Evolutionary conservation across 164 flowering plant genomes (phyloP), one percentile per base, ranked within the genome.

Genomic region (Piper betle): DNA sequence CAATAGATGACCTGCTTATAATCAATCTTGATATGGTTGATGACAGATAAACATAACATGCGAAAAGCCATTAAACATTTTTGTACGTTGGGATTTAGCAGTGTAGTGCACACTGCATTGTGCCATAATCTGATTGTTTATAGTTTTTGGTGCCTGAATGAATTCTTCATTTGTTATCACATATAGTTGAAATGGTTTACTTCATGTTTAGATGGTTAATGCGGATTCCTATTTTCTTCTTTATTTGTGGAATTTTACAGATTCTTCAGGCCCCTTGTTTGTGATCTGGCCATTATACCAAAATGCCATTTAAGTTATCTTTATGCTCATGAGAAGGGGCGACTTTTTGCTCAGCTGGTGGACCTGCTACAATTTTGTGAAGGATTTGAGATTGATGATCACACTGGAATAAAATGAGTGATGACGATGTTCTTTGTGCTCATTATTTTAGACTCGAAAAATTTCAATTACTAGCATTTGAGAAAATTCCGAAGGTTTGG

Each of bases 351-450:
- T 6, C 99, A 94, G 70, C 68, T 94, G 64, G 97, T 90, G 67
- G 95, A 94, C 78, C 80, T 88, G 70, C 80, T 94, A 59, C 96
- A 91, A 72, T 94, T 84, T 68, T 94, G 91, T 72, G 99, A 94
- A 74, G 78, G 81, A 52, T 91, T 94, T 79, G 97, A 90, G 81
- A 94, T 91, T 64, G 81, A 91, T 80, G 96, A 91, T 73, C 88
- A 86, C 69, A 70, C 50, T 66, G 97, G 97, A 61, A 83, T 80
- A 25, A 94, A 68, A 73, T 90, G 62, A 79, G 80, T 57, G 99
- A 94, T 79, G 96, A 90, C 68, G 85, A 86, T 73, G 96, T 88
- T 66, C 86, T 94, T 37, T 85, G 81, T 63, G 70, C 83, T 61
- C 96, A 94, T 79, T 88, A 94, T 73, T 87, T 82, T 39, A 86